These are phyloP conservation scores for Hygrocybe punicea DNA, from an alignment of 768 basidiomycete species.

Conservation along the genomic window DNA sequence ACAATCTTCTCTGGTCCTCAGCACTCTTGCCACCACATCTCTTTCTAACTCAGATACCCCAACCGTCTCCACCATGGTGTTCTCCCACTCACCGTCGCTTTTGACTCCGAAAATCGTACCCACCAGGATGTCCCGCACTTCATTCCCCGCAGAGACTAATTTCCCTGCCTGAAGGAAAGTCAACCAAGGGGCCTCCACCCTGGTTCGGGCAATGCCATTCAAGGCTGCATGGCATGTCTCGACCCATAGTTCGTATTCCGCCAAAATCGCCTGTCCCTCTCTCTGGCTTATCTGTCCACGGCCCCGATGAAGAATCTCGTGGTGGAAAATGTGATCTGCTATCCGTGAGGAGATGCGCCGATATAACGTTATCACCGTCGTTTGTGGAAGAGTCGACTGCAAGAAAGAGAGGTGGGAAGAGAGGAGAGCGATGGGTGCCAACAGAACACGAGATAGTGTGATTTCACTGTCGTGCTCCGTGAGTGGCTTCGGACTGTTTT, in stretches of 20 bases:
- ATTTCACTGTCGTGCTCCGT: slow-evolving; percentile 34
- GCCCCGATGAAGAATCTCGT: slow-evolving; percentile 77
- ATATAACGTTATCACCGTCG: slow-evolving; percentile 62
- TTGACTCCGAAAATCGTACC: slow-evolving; percentile 47
- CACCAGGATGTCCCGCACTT: slow-evolving; percentile 46
- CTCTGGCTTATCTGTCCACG: slow-evolving; percentile 58
- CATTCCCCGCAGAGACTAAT: slow-evolving; percentile 60
- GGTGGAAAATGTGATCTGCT: slow-evolving; percentile 76
- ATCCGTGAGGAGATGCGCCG: slow-evolving; percentile 68
- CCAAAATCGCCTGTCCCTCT: slow-evolving; percentile 60
- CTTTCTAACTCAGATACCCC: slow-evolving; percentile 60
- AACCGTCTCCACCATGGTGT: slow-evolving; percentile 46
- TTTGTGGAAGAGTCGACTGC: slow-evolving; percentile 56
- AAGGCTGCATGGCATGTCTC: slow-evolving; percentile 70
- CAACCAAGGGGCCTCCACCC: slow-evolving; percentile 75
- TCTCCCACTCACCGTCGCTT: slow-evolving; percentile 54
- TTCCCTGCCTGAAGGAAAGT: slow-evolving; percentile 66
- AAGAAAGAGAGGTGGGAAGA: slow-evolving; percentile 77
- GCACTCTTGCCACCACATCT: slow-evolving; percentile 57
- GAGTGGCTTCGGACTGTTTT: slow-evolving; percentile 20
- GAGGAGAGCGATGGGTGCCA: slow-evolving; percentile 72
- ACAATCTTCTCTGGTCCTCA: slow-evolving; percentile 45
- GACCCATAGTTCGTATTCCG: slow-evolving; percentile 80
- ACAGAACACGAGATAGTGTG: slow-evolving; percentile 64
- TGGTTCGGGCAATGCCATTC: slow-evolving; percentile 42